Base-by-base conservation (phyloP, 148 eudicot genomes). In the Tetragonia tetragonoides region DNA sequence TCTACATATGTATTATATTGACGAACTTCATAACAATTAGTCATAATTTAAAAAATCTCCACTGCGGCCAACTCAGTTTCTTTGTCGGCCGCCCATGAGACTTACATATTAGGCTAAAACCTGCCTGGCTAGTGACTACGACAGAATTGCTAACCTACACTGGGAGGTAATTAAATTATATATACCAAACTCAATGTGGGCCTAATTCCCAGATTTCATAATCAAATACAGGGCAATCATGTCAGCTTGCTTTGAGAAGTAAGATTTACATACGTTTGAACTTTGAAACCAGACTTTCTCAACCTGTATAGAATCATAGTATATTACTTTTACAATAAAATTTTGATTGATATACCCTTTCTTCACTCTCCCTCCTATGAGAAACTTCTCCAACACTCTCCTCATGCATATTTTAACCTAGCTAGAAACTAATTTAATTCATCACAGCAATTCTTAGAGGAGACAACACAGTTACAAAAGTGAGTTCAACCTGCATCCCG, bases 21-120 rank as follows among this genome's bases (percentile, higher is more conserved):
- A 67, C 51, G 74, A 68, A 60, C 46, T 37, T 82, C 61, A 82
- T 40, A 44, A 60, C 75, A 67, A 70, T 59, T 15, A 77, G 73
- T n/a, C n/a, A 78, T 18, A 74, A 60, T 42, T 66, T 68, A 60
- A 42, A 24, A 68, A 68, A 60, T 67, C 81, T 62, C 66, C 53
- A 74, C 44, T 74, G 71, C 74, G 71, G 78, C 81, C 78, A 62
- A 69, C 81, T 73, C 73, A 72, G 61, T 49, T 40, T 39, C 57
- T 68, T 73, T 61, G 78, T 68, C 81, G 75, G 84, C 84, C 70
- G 77, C 68, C 69, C 54, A n/a, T 77, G 78, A 74, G 47, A 61
- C 69, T 78, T 38, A 77, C 39, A 68, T 67, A 73, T 60, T 60
- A 61, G 71, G 34, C 44, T 24, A 77, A 46, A 14, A 59, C 69